Base-by-base conservation (phyloP, 2,329 filamentous ascomycete genomes). In the Penicillium expansum region DNA sequence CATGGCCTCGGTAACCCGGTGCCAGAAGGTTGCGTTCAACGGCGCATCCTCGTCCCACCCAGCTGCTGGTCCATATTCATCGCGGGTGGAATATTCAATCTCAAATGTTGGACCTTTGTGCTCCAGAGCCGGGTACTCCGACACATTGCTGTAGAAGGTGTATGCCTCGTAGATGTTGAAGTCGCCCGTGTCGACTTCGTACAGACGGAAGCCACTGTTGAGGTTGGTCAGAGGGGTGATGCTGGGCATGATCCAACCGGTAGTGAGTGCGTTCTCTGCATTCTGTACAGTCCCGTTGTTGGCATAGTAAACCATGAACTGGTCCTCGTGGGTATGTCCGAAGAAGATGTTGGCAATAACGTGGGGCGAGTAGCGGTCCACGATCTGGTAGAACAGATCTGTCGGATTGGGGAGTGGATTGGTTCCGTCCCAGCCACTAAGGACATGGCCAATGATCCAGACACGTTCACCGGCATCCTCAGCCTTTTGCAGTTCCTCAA, bases 21-120 rank as follows among this genome's bases (percentile, higher is more conserved):
- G 82, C 83, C 83, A 85, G 67, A 84, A 86, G 0, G 81, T 84
- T 0, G 80, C 82, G 58, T 85, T 84, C 37, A 85, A 68, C 3
- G 83, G 83, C 0, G 79, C 81, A 43, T 75, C 65, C 1, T 57
- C 61, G 2, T 79, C 76, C 80, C 81, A 83, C 2, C 63, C 66
- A 2, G 76, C 74, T 0, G 74, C 72, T 2, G 69, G 60, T 0
- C 76, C 79, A 54, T 83, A 83, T 0, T 77, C 73, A 3, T 82
- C 77, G 4, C 81, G 74, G 0, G 81, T 82, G 0, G 77, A 80
- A 63, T 83, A 83, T 56, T 83, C 81, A 52, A 79, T 75, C 24
- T 77, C 60, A 63, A 72, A 83, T 0, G 74, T 79, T 3, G 81
- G 81, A 0, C 81, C 80, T 0, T 74, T 71, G 1, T 66, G 58